Percentiles rank a stretch among this genome's conserved stretches.
phyloP scores from a whole-genome alignment of 768 basidiomycete genomes.

The Tylopilus cervinicoccineus region DNA sequence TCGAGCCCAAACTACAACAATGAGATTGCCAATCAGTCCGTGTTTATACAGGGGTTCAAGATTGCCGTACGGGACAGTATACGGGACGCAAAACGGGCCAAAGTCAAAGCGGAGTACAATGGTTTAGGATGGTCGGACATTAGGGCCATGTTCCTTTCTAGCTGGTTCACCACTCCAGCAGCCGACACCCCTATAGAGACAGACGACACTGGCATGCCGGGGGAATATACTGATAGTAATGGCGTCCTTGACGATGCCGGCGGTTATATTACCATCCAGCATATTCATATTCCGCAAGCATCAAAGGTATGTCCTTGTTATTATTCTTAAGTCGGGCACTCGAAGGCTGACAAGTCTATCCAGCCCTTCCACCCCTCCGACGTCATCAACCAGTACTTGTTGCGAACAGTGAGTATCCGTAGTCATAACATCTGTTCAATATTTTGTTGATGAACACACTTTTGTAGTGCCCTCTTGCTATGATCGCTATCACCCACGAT shows the following conservation, averaged over 20 bases:
- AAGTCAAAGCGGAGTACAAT: neutral
- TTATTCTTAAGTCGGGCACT: neutral
- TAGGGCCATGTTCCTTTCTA: neutral
- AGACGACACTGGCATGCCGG: neutral
- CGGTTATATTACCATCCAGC: neutral
- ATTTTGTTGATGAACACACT: neutral
- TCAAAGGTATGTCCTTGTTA: neutral
- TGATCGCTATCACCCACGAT: neutral
- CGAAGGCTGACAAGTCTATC: too few relatives aligned
- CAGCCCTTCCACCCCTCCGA: neutral
- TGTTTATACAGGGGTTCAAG: constrained; percentile 2
- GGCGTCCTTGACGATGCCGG: neutral
- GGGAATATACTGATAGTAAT: neutral
- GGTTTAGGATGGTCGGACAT: neutral
- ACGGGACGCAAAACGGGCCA: neutral
- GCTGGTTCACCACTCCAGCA: neutral
- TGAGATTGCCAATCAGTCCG: neutral
- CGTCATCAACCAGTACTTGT: neutral
- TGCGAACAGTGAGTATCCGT: neutral
- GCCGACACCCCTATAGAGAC: neutral
- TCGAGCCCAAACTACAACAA: neutral
- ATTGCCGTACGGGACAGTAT: neutral
- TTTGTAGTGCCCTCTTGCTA: neutral
- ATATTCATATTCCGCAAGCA: neutral
- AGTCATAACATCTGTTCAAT: neutral